Base-by-base conservation (phyloP, 352 stramenopile genomes). In the Globisporangium emineosum region DNA sequence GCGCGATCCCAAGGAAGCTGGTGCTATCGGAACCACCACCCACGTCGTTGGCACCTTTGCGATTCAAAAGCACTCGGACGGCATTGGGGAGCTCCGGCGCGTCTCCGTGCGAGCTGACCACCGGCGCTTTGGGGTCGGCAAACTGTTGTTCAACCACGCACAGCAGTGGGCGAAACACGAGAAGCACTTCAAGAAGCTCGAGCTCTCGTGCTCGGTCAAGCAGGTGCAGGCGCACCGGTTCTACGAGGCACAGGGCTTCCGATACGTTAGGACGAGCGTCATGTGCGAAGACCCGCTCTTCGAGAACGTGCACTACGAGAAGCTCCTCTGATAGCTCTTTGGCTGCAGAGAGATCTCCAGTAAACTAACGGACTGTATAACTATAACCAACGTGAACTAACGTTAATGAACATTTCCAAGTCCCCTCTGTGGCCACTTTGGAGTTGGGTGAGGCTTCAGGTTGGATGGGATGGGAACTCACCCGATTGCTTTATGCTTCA, bases 61-160 rank as follows among this genome's bases (percentile, higher is more conserved):
- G n/a, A 25, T 72, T 23, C 49, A 72, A 23, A 37, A 40, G 40
- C 71, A 67, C 30, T 23, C 12, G 1, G 8, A 53, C 2, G 42
- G 40, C 43, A 25, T 56, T 5, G 66, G 65, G 27, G 65, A 72
- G 62, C 56, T 76, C 52, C 74, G 78, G 2, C 70, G 78, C 45
- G 66, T 87, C 68, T 83, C 76, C 1, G 78, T 85, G 32, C 65
- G 72, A 58, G 29, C 57, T 29, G 68, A 66, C 7, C 65, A 75
- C 30, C 71, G 69, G 19, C 73, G 78, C 27, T 70, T 66, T 40
- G 73, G 76, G 37, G 50, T 87, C 21, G 76, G 68, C 49, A 29
- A 30, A 29, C 49, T 35, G 49, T 25, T 55, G 13, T 55, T 55
- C 13, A 19, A 45, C 8, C 54, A 60, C 54, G 43, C 37, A 33